Conservation (phyloP, 179 eudicot genomes). For the Silene vulgaris region DNA sequence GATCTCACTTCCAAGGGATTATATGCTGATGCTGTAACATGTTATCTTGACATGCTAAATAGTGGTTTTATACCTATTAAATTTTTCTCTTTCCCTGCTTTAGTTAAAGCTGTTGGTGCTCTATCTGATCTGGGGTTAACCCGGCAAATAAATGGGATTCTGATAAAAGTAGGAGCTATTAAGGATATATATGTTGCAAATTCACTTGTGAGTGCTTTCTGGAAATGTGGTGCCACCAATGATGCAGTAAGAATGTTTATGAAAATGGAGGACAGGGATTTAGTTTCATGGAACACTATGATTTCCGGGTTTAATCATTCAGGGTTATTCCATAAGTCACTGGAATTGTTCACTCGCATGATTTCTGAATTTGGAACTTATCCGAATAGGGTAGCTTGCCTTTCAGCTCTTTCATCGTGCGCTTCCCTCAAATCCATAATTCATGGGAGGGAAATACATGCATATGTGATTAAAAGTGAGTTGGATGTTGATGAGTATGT, state of each 20-base stretch:
- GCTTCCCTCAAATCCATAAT: constrained; percentile 39
- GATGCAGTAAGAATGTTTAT: constrained; percentile 53
- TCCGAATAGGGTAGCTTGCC: constrained; percentile 55
- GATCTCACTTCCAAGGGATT: constrained; percentile 27
- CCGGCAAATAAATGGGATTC: constrained; percentile 39
- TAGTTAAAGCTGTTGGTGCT: constrained; percentile 62
- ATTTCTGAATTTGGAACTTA: constrained; percentile 35
- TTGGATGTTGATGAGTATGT: constrained; percentile 48
- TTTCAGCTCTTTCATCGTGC: constrained; percentile 57
- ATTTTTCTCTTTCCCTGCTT: constrained; percentile 37
- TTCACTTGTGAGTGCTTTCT: constrained; percentile 53
- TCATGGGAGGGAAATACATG: constrained; percentile 44
- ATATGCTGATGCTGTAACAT: constrained; percentile 27
- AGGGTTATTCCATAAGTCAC: constrained; percentile 23
- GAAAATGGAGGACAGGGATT: constrained; percentile 53
- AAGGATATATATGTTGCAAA: constrained; percentile 55
- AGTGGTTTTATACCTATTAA: constrained; percentile 10
- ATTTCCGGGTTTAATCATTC: constrained; percentile 35
- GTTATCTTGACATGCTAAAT: constrained; percentile 25
- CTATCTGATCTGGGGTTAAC: constrained; percentile 37
- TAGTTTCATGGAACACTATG: constrained; percentile 70
- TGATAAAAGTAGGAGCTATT: constrained; percentile 46
- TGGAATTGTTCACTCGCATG: constrained; percentile 36
- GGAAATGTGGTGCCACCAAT: constrained; percentile 42
- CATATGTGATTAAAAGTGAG: constrained; percentile 44